phyloP scores from a whole-genome alignment of 768 basidiomycete genomes.

The Kwoniella sp. region DNA sequence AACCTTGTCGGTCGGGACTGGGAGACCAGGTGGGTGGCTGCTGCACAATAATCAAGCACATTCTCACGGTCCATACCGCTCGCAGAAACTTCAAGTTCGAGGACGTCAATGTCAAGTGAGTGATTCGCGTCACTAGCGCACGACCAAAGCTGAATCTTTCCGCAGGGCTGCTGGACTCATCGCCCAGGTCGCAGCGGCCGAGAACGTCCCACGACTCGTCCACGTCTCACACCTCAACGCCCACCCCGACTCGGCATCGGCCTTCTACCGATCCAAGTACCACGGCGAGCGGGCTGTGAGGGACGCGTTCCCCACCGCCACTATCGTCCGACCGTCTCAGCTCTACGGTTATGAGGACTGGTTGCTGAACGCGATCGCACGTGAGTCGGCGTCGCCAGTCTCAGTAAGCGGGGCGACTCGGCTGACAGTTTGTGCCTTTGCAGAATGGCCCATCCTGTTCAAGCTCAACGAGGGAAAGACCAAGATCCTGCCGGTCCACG shows the following conservation, averaged over 20 bases:
- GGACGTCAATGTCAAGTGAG: constrained; percentile 65
- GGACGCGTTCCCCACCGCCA: constrained; percentile 75
- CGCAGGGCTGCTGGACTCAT: constrained; percentile 70
- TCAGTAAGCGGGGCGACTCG: neutral
- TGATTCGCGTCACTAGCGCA: neutral
- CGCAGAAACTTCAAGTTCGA: constrained; percentile 79
- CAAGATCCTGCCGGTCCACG: constrained; percentile 84
- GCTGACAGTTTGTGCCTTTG: neutral
- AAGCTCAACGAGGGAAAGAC: constrained; percentile 85
- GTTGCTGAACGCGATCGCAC: constrained; percentile 82
- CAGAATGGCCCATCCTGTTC: constrained; percentile 91
- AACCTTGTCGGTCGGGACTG: constrained; percentile 92
- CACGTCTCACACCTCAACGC: constrained; percentile 97
- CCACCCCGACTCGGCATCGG: constrained; percentile 67
- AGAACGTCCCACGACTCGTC: constrained; percentile 76
- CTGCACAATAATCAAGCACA: too few species aligned
- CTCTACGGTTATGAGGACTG: constrained; percentile 97
- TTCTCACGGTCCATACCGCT: neutral
- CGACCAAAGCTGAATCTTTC: neutral
- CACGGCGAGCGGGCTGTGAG: constrained; percentile 84
- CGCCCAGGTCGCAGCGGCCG: constrained; percentile 71
- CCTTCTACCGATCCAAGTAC: constrained; percentile 82
- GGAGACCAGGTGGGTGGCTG: constrained; percentile 72
- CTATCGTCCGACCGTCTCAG: constrained; percentile 75
- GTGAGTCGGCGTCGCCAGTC: constrained; percentile 55